Evolutionary conservation across 1,284 basidiomycete genomes (phyloP).

Genomic region (Ganoderma multipileum): DNA sequence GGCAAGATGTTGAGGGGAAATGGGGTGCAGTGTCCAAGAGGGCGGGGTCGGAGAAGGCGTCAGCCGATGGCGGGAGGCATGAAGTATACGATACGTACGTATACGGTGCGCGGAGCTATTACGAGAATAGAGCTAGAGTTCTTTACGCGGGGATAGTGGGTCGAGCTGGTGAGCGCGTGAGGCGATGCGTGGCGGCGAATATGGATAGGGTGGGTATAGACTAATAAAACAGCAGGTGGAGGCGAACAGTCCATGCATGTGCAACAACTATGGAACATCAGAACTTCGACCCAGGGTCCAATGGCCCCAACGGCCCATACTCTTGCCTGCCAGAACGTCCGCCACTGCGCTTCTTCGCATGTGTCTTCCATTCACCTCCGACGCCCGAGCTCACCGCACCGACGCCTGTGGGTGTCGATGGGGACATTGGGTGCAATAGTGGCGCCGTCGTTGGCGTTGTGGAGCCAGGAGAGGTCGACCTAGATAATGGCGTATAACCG

Average conservation of each 20-base stretch:
- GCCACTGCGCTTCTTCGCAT: slow-evolving; percentile 52
- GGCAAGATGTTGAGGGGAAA: not conserved
- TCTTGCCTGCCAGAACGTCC: slow-evolving; percentile 51
- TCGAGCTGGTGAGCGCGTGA: slow-evolving; percentile 12
- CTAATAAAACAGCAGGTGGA: slow-evolving; percentile 31
- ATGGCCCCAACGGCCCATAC: slow-evolving; percentile 81
- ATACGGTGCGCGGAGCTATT: slow-evolving; percentile 12
- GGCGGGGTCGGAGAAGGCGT: not conserved
- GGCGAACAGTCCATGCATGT: slow-evolving; percentile 27
- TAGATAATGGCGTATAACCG: slow-evolving; percentile 63
- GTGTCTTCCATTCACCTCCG: slow-evolving; percentile 47
- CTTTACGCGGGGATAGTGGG: slow-evolving; percentile 14
- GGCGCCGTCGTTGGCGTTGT: slow-evolving; percentile 14
- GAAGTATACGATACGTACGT: not conserved
- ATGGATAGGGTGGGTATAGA: slow-evolving; percentile 30
- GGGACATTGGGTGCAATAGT: slow-evolving; percentile 55
- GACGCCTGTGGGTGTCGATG: slow-evolving; percentile 34
- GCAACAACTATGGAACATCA: slow-evolving; percentile 31
- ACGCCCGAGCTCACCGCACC: slow-evolving; percentile 46
- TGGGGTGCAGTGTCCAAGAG: not conserved
- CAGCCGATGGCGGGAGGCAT: not conserved
- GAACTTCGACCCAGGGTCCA: slow-evolving; percentile 62
- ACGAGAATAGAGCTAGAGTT: slow-evolving; percentile 19
- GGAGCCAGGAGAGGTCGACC: slow-evolving; percentile 53
- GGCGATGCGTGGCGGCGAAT: not conserved